These are phyloP conservation scores for Phialemoniopsis sp. DNA, from an alignment of 2,329 filamentous ascomycete genomes.

Conservation along the genomic window DNA sequence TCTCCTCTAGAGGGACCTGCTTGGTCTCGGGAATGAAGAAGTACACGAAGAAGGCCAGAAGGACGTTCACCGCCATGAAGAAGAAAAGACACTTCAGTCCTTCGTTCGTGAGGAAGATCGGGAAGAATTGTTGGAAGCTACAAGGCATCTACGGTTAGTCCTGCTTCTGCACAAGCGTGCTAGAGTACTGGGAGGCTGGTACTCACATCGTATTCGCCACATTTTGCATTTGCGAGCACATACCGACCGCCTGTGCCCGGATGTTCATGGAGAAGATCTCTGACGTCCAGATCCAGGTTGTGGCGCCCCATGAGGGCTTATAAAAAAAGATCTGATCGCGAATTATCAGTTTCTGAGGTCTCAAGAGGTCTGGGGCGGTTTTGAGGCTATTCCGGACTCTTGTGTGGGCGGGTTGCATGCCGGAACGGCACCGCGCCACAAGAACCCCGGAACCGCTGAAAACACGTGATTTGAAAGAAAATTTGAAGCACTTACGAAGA, in stretches of 20 bases:
- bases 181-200: not conserved
- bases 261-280: slow-evolving; percentile 68
- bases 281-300: slow-evolving; percentile 64
- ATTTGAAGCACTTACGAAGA: slow-evolving; percentile 41
- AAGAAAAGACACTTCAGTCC: slow-evolving; percentile 35
- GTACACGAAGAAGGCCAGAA: slow-evolving; percentile 38
- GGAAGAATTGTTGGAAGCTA: slow-evolving; percentile 62
- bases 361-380: no score
- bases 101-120: slow-evolving; percentile 45
- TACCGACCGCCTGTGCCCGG: slow-evolving; percentile 65
- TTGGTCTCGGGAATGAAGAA: slow-evolving; percentile 44
- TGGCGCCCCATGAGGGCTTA: slow-evolving; percentile 64
- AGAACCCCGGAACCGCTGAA: no score
- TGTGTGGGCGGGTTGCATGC: no score
- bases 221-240: slow-evolving; percentile 55
- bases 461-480: no score
- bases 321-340: slow-evolving; percentile 30
- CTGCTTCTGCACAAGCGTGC: no score
- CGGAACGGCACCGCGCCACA: no score
- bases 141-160: no score
- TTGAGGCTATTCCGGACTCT: no score
- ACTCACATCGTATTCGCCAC: slow-evolving; percentile 53
- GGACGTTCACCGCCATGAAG: slow-evolving; percentile 36
- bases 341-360: no score
- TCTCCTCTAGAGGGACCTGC: slow-evolving; percentile 46